These are phyloP conservation scores for Blastomyces gilchristii DNA, from an alignment of 2,329 filamentous ascomycete species.

Conservation along the genomic window DNA sequence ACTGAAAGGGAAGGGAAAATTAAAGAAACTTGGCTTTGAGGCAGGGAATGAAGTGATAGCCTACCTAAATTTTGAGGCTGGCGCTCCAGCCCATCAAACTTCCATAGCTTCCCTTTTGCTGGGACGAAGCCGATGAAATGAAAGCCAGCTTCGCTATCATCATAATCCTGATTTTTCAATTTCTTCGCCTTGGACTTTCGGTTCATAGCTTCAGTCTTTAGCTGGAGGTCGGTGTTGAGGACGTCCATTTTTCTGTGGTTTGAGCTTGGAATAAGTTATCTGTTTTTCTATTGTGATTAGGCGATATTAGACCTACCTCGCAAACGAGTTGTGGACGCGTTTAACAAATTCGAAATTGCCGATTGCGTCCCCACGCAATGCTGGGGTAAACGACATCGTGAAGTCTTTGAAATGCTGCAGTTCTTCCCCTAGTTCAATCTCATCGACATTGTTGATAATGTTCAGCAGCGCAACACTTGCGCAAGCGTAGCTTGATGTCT, in stretches of 20 bases:
- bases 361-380: slow-evolving; percentile 65
- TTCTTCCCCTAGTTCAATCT: slow-evolving; percentile 57
- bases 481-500: slow-evolving; percentile 77
- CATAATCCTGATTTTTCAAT: slow-evolving; percentile 35
- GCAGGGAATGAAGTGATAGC: not conserved
- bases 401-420: slow-evolving; percentile 62
- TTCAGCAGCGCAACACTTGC: slow-evolving; percentile 89
- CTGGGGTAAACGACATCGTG: slow-evolving; percentile 58
- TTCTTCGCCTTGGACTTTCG: slow-evolving; percentile 23
- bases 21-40: slow-evolving; percentile 4
- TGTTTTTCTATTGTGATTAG: not conserved
- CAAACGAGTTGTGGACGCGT: slow-evolving; percentile 77
- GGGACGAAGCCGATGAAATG: slow-evolving; percentile 90
- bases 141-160: slow-evolving; percentile 53
- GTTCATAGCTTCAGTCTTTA: slow-evolving; percentile 41
- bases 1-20: not conserved
- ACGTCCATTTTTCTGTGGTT: slow-evolving; percentile 58
- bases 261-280: not conserved
- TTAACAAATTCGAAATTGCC: slow-evolving; percentile 67
- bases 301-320: slow-evolving; percentile 41
- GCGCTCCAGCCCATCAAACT: slow-evolving; percentile 72
- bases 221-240: slow-evolving; percentile 56
- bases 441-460: slow-evolving; percentile 74
- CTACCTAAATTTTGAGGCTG: slow-evolving; percentile 56
- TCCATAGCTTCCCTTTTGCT: slow-evolving; percentile 65